Base-by-base conservation (phyloP, 768 basidiomycete species). In the Boletus sp. region DNA sequence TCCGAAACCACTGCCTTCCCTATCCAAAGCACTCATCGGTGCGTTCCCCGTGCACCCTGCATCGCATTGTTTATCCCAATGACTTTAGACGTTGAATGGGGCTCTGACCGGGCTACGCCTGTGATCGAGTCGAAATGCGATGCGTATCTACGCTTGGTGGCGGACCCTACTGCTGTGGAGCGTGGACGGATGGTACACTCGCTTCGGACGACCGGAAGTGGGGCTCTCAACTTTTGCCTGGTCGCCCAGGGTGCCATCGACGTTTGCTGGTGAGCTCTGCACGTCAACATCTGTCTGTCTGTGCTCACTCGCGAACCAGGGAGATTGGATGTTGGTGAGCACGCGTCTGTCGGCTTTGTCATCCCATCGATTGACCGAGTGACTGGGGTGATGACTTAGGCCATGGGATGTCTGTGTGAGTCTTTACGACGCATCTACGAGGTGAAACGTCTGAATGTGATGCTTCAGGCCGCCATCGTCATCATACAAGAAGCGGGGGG, bases 401-500 rank as follows among this genome's bases (percentile, higher is more conserved):
- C 85, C 89, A 15, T 95, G 92, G 93, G 91, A 94, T 72, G 88
- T 94, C 41, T 92, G 87, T 60, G 83, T 82, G 56, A 68, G 80
- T 73, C 36, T 35, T 20, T 50, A 7, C 12, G 35, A 52, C 11
- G 29, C 2, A 4, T 56, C 2, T 57, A 24, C 24, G 3, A 5
- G 46, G 3, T 5, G 5, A 30, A 14, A 1, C 24, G 24, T 24
- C 30, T 29, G 51, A 55, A 40, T 30, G 2, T 1, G 2, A 36
- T 20, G 12, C 18, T 9, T 30, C 63, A 83, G 77, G 94, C 95
- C 0, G 95, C 92, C 0, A 85, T 90, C 32, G 85, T 95, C 62
- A 93, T 98, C 62, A 87, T 91, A 2, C 81, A 90, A 63, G 95
- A 96, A 69, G 90, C 94, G 2, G 95, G 95, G 7, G 85, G 88